Evolutionary conservation across 2,329 filamentous ascomycete species (phyloP).

Genomic region (Penicillium brasilianum): DNA sequence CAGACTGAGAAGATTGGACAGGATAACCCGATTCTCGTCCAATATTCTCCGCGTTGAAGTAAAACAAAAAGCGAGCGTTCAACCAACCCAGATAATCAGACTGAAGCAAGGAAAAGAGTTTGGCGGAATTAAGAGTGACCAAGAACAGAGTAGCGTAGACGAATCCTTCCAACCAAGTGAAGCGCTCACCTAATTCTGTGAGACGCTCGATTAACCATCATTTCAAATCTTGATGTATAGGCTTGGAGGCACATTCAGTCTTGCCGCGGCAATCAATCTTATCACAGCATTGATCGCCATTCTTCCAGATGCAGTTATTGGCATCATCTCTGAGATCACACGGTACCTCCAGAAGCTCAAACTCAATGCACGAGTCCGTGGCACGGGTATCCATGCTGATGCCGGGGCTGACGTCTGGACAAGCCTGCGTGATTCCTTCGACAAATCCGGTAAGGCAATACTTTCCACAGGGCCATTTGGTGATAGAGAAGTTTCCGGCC

Average conservation of each 20-base stretch:
- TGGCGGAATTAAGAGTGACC: neutral
- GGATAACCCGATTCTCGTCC: too few relatives aligned
- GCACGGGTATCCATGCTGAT: neutral
- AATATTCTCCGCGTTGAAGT: too few relatives aligned
- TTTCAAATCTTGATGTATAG: neutral
- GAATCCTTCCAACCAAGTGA: neutral
- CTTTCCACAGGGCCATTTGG: neutral
- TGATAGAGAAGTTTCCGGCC: neutral
- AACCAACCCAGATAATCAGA: neutral
- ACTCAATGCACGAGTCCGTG: neutral
- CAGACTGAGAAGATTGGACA: too few relatives aligned
- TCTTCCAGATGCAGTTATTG: neutral
- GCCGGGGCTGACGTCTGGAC: neutral
- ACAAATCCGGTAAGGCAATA: neutral
- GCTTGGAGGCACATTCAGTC: neutral
- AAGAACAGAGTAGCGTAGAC: neutral
- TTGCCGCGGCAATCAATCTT: neutral
- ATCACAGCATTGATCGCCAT: neutral
- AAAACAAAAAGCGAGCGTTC: too few relatives aligned
- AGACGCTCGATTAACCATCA: neutral
- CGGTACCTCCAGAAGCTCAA: neutral
- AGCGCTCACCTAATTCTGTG: neutral
- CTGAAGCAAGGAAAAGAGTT: neutral
- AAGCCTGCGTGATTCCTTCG: neutral
- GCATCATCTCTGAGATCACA: neutral